Evolutionary conservation across 805 yeast genomes (phyloP).

Genomic region (Candida tammaniensis): DNA sequence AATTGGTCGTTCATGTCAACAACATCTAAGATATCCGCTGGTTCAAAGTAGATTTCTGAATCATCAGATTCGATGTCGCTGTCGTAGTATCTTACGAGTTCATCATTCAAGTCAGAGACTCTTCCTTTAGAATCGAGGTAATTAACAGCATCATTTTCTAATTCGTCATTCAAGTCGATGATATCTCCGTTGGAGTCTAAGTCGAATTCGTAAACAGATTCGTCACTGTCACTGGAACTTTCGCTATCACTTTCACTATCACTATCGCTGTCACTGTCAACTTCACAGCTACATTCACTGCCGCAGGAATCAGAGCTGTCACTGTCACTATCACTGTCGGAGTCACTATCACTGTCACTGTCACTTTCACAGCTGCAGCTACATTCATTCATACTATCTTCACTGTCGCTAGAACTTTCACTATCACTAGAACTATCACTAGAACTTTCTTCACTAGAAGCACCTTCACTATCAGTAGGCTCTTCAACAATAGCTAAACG

Average conservation of each 20-base stretch:
- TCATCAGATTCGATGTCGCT: constrained; percentile 5
- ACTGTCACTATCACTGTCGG: too few relatives aligned
- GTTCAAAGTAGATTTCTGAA: constrained; percentile 17
- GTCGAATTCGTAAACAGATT: constrained; percentile 30
- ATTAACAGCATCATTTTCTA: constrained; percentile 27
- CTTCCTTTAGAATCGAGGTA: constrained; percentile 23
- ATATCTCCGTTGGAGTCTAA: constrained; percentile 16
- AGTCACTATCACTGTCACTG: neutral
- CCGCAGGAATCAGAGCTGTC: neutral
- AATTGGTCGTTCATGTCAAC: constrained; percentile 39
- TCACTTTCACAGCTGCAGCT: neutral
- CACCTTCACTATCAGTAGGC: constrained; percentile 29
- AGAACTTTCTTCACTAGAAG: constrained; percentile 8
- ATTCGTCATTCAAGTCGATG: constrained; percentile 34
- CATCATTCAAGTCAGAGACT: constrained; percentile 29
- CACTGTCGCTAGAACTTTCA: neutral
- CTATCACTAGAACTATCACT: constrained; percentile 14
- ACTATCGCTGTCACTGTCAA: neutral
- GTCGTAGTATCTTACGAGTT: constrained; percentile 26
- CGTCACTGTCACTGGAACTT: constrained; percentile 13
- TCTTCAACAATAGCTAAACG: constrained; percentile 42
- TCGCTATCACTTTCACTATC: constrained; percentile 7
- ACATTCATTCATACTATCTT: neutral
- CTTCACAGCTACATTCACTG: constrained; percentile 1
- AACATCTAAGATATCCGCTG: constrained; percentile 31